These are phyloP conservation scores for Schwanniomyces polymorphus DNA, from an alignment of 805 yeast genomes.

Conservation along the genomic window DNA sequence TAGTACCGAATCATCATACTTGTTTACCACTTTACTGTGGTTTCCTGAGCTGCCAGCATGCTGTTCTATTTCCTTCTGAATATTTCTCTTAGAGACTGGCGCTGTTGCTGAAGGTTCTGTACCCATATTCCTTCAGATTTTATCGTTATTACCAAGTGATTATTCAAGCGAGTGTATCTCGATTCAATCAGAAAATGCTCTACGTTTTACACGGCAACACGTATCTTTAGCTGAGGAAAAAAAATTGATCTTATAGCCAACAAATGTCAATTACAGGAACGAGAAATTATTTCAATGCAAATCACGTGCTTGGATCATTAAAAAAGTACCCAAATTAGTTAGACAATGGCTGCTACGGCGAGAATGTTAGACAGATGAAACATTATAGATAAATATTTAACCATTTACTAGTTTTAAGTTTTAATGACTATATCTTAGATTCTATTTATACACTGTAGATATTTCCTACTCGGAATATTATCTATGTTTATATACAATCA, in stretches of 20 bases:
- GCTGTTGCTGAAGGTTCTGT: neutral
- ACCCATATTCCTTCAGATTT: neutral
- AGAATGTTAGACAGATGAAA: too few species aligned
- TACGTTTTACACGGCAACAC: neutral
- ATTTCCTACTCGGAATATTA: too few species aligned
- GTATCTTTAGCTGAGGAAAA: neutral
- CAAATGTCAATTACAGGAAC: neutral
- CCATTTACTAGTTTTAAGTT: too few species aligned
- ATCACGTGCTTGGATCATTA: neutral
- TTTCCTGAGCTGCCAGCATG: neutral
- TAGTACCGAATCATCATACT: constrained; percentile 19
- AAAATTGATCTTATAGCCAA: neutral
- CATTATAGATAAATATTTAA: too few species aligned
- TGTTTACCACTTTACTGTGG: neutral
- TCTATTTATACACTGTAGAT: too few species aligned
- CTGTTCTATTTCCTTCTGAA: neutral
- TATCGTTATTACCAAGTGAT: neutral
- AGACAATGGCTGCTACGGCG: neutral
- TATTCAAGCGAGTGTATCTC: neutral
- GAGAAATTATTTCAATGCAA: neutral
- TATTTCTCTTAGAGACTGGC: neutral
- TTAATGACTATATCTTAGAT: too few species aligned
- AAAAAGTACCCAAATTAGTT: neutral
- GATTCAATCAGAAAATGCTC: neutral
- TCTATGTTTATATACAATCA: too few species aligned